Evolutionary conservation across 495 filamentous ascomycete species (phyloP), one percentile per base, ranked within the genome.

Genomic region (Emericellopsis terricola): DNA sequence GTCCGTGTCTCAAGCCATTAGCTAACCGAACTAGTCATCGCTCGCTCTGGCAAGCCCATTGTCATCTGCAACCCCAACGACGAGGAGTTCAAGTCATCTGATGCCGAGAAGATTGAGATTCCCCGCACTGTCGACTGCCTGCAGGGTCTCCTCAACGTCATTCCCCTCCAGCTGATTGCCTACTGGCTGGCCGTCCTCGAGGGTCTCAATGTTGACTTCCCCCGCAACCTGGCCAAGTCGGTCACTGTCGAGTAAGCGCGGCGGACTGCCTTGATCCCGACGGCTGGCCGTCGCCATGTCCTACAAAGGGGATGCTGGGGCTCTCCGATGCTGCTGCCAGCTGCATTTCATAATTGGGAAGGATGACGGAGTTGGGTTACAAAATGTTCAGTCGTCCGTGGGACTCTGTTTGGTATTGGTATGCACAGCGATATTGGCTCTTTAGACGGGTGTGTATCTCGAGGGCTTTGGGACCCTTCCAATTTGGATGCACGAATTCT

Each of bases 141-240:
- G 28, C 89, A 97, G 63, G 89, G 89, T 46, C 73, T 97, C 45
- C 68, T 96, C 37, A 97, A 96, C 53, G 91, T 97, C 45, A 93
- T 97, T 50, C 89, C 89, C 10, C 68, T 97, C 44, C 89, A 97
- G 63, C 68, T 97, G 41, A 91, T 97, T 55, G 79, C 89, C 16
- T 97, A 97, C 65, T 96, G 91, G 91, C 73, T 97, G 37, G 89
- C 89, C 28, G 87, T 97, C 36, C 77, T 71, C 43, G 89, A 93
- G 62, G 89, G 89, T 28, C 65, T 94, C 38, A 94, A 96, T 49
- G 87, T 94, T 34, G 87, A 94, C 52, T 94, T 94, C 69, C 91
- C 89, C 23, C 74, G 89, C 43, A 97, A 97, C 61, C 60, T 97
- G 51, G 89, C 89, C 50, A 97, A 97, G 74, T 94, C 86, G 38